Evolutionary conservation across 2,329 filamentous ascomycete genomes (phyloP).

Genomic region (Penicillium sp.): DNA sequence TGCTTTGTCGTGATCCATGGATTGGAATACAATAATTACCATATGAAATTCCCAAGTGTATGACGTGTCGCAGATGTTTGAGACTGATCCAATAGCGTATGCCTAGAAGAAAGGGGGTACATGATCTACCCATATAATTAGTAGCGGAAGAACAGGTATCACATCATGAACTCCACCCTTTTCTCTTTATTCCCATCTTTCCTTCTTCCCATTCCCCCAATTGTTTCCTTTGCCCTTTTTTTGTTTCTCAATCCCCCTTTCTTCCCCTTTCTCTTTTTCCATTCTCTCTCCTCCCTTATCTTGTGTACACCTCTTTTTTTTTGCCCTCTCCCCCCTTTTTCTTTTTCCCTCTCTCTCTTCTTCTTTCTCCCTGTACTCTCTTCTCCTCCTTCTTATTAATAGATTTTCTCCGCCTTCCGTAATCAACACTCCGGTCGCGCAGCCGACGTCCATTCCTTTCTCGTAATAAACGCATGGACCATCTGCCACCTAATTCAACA

Average conservation of each 20-base stretch:
- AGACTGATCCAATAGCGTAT: constrained; percentile 8
- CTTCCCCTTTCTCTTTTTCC: constrained; percentile 15
- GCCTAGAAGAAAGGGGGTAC: background rate
- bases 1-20: too few species aligned
- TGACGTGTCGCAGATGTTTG: constrained; percentile 11
- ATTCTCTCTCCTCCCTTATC: constrained; percentile 1
- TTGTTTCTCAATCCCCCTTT: constrained; percentile 17
- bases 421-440: constrained; percentile 21
- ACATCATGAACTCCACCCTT: background rate
- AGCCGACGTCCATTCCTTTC: constrained; percentile 29
- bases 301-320: constrained; percentile 16
- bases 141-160: constrained; percentile 9
- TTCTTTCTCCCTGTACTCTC: constrained; percentile 13
- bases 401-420: constrained; percentile 11
- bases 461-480: constrained; percentile 18
- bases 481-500: constrained; percentile 14
- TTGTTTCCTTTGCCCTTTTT: constrained; percentile 1
- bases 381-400: constrained; percentile 12
- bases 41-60: background rate
- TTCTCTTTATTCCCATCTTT: background rate
- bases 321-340: constrained; percentile 22
- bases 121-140: background rate
- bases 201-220: background rate
- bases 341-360: constrained; percentile 3
- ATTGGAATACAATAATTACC: background rate